Evolutionary conservation across 495 filamentous ascomycete species (phyloP).

Genomic region (Astrothelium subdiscretum): DNA sequence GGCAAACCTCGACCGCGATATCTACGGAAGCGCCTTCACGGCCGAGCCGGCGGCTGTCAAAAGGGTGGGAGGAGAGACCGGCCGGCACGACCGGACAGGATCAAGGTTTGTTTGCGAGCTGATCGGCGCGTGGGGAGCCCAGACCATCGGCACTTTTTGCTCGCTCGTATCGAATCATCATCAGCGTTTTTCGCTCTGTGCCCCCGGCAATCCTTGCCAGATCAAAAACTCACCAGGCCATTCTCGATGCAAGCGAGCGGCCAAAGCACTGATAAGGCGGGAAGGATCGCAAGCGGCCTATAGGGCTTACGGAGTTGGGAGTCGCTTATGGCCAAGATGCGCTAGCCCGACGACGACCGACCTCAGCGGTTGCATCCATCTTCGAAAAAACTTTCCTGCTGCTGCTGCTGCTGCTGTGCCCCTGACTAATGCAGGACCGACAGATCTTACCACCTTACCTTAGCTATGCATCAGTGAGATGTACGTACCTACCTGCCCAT

Average conservation of each 20-base stretch:
- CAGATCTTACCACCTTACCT: neutral
- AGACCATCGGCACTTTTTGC: neutral
- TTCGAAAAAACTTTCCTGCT: neutral
- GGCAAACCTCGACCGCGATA: neutral
- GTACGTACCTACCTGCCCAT: too few relatives aligned
- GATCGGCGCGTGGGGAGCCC: neutral
- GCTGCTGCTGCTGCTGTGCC: neutral
- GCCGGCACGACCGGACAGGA: neutral
- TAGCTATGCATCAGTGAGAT: too few relatives aligned
- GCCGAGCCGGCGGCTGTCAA: neutral
- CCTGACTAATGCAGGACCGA: neutral
- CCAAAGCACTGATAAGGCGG: neutral
- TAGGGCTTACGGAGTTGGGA: neutral
- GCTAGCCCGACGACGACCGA: neutral
- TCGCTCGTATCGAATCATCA: neutral
- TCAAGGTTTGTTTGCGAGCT: neutral
- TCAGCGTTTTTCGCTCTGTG: neutral
- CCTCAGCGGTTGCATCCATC: neutral
- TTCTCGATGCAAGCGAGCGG: neutral
- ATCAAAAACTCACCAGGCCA: neutral
- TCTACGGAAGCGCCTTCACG: neutral
- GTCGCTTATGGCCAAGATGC: neutral
- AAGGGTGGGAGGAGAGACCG: neutral
- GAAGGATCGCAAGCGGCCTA: neutral
- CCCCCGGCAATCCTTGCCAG: neutral